A percentile compares a stretch with the other conserved stretches of the same genome.
These are phyloP conservation scores for Xylaria telfairii DNA, from an alignment of 495 filamentous ascomycete species.

Conservation along the genomic window DNA sequence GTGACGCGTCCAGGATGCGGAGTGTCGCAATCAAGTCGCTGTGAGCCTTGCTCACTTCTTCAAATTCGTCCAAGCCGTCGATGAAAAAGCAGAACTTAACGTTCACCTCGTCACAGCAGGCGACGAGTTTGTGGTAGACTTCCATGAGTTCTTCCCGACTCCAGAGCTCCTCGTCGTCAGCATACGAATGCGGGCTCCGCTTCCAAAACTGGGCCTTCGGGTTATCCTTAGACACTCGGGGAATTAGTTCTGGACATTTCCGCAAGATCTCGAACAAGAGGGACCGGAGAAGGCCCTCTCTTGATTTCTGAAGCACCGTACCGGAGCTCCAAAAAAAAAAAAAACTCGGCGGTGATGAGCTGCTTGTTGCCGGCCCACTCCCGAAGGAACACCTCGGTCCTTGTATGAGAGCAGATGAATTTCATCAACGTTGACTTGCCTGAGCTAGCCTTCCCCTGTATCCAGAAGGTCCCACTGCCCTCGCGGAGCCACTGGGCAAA, in stretches of 20 bases:
- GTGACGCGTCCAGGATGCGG: conserved; percentile 19
- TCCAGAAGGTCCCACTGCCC: conserved; percentile 29
- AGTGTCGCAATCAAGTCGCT: conserved; percentile 26
- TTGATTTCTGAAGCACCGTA: conserved; percentile 45
- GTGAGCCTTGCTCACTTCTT: conserved; percentile 31
- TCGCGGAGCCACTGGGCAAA: conserved; percentile 29
- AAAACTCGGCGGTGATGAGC: conserved; percentile 43
- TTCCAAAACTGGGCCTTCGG: neutral
- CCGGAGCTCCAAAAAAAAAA: conserved; percentile 57
- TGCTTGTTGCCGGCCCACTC: conserved; percentile 34
- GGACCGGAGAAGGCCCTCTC: conserved; percentile 50
- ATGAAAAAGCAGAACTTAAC: conserved; percentile 53
- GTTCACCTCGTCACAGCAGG: neutral
- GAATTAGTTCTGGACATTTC: conserved; percentile 29
- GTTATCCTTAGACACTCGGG: neutral
- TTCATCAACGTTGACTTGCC: conserved; percentile 41
- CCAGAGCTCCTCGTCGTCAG: neutral
- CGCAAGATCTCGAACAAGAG: conserved; percentile 49
- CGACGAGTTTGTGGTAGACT: neutral
- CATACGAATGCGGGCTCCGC: neutral
- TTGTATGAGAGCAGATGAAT: conserved; percentile 26
- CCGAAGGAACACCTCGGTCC: conserved; percentile 24
- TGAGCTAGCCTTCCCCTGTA: conserved; percentile 34
- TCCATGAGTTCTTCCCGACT: neutral
- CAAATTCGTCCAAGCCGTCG: conserved; percentile 56